Conservation (phyloP, 192 early-diverging fungal genomes). For the Coemansia pectinata region DNA sequence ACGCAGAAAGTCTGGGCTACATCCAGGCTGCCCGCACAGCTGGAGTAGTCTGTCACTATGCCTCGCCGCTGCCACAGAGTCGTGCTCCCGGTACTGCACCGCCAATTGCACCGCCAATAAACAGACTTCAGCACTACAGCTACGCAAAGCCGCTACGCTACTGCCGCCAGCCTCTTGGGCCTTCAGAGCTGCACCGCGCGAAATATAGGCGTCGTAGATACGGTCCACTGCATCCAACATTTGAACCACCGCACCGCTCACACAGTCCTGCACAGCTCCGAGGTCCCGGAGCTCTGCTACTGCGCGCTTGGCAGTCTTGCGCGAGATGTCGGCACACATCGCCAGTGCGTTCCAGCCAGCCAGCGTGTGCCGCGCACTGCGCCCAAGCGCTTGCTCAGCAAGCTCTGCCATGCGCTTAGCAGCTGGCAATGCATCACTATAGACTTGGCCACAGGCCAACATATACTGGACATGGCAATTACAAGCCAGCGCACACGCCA, state of each 20-base stretch:
- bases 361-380: constrained; percentile 26
- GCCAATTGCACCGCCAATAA: constrained; percentile 28
- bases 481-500: constrained; percentile 1
- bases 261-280: background rate
- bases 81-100: constrained; percentile 18
- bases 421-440: background rate
- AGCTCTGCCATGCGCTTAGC: background rate
- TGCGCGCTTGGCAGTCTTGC: constrained; percentile 16
- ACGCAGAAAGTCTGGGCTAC: constrained; percentile 36
- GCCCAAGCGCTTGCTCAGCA: constrained; percentile 5
- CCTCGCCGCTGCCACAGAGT: background rate
- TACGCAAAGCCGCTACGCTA: constrained; percentile 7
- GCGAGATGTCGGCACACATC: constrained; percentile 32
- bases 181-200: constrained; percentile 37
- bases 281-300: constrained; percentile 11
- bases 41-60: constrained; percentile 25
- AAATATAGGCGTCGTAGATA: constrained; percentile 36
- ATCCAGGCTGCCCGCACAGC: constrained; percentile 14
- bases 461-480: constrained; percentile 1
- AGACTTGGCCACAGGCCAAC: background rate
- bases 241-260: constrained; percentile 1
- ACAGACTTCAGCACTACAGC: constrained; percentile 31
- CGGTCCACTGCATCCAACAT: constrained; percentile 19
- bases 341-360: constrained; percentile 45
- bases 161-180: constrained; percentile 36